Conservation (phyloP, 768 basidiomycete species). For the Psilocybe tampanensis region DNA sequence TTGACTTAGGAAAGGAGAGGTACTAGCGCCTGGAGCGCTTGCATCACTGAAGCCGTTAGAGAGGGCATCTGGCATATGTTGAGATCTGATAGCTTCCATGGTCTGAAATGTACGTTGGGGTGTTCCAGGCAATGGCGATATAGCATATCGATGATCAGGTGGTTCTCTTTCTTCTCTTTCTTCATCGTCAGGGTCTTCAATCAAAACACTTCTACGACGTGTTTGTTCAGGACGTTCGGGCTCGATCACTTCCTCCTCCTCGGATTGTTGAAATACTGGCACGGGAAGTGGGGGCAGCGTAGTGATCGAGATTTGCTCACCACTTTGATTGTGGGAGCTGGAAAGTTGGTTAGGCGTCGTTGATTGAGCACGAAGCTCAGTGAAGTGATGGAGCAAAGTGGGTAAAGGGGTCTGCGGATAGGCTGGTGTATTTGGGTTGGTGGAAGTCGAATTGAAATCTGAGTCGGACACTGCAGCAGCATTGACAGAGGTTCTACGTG, state of each 20-base stretch:
- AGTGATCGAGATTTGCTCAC: conserved; percentile 27
- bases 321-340: conserved; percentile 33
- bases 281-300: conserved; percentile 20
- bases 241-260: conserved; percentile 26
- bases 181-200: conserved; percentile 73
- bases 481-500: conserved; percentile 45
- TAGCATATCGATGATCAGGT: conserved; percentile 40
- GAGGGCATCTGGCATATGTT: conserved; percentile 56
- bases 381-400: conserved; percentile 36
- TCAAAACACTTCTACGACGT: conserved; percentile 62
- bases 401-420: conserved; percentile 56
- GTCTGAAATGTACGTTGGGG: conserved; percentile 41
- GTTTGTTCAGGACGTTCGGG: conserved; percentile 41
- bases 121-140: conserved; percentile 39
- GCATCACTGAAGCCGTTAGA: conserved; percentile 47
- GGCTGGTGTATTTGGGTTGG: conserved; percentile 62
- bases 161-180: conserved; percentile 30
- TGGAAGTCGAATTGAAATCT: conserved; percentile 49
- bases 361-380: conserved; percentile 44
- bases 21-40: conserved; percentile 39
- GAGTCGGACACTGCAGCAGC: conserved; percentile 55
- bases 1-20: conserved; percentile 51
- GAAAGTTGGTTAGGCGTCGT: conserved; percentile 43
- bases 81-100: conserved; percentile 35
- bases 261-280: conserved; percentile 13